A percentile compares a stretch with the other conserved stretches of the same genome.
Evolutionary conservation across 371 early-diverging fungal genomes (phyloP).

Genomic region (Circinella minor): DNA sequence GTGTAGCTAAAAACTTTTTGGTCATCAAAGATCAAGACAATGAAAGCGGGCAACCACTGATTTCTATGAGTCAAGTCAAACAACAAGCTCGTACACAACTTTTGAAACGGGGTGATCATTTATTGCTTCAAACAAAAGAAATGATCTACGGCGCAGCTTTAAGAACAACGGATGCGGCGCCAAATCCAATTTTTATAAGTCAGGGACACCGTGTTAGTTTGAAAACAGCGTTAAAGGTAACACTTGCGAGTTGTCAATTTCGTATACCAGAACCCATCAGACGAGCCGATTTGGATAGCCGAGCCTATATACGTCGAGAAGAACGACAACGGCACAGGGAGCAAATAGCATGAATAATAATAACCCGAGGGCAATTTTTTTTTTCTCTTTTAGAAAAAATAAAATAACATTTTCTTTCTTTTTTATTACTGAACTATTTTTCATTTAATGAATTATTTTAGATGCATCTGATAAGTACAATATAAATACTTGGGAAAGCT

Average conservation of each 20-base stretch:
- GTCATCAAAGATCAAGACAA: conserved; percentile 48
- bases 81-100: conserved; percentile 30
- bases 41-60: conserved; percentile 19
- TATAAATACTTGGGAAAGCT: too few relatives aligned
- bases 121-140: conserved; percentile 47
- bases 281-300: conserved; percentile 74
- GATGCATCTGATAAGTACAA: too few relatives aligned
- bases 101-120: conserved; percentile 37
- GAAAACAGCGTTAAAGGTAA: conserved; percentile 69
- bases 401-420: too few relatives aligned
- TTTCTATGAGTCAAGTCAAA: conserved; percentile 32
- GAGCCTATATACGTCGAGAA: conserved; percentile 42
- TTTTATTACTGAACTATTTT: too few relatives aligned
- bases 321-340: background rate
- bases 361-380: too few relatives aligned
- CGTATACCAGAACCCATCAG: conserved; percentile 92
- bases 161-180: conserved; percentile 45
- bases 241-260: conserved; percentile 64
- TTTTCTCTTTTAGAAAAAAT: too few relatives aligned
- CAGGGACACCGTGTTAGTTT: conserved; percentile 80
- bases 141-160: conserved; percentile 68
- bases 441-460: too few relatives aligned
- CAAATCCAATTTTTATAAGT: conserved; percentile 88
- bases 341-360: background rate
- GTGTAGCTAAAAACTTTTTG: conserved; percentile 88